phyloP scores from a whole-genome alignment of 257 asterid species.

The Solanum tarapatanum region DNA sequence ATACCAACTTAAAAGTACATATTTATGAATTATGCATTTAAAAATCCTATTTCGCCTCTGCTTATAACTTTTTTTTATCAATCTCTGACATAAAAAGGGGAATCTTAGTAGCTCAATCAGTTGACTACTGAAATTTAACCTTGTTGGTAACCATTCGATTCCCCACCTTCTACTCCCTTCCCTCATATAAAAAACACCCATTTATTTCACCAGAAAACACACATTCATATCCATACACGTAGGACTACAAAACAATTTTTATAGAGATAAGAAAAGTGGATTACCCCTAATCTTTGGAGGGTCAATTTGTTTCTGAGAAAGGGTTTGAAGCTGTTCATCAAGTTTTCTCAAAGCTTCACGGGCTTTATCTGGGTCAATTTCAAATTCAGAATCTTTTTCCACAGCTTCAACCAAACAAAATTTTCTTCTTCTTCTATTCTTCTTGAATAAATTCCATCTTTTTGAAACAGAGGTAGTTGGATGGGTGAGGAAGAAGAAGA shows the following conservation, averaged over 20 bases:
- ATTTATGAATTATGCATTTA: no score
- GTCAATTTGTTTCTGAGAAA: conserved; percentile 27
- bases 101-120: background rate
- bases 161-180: background rate
- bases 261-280: background rate
- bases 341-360: conserved; percentile 75
- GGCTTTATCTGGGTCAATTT: conserved; percentile 58
- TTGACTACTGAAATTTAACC: background rate
- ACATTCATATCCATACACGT: background rate
- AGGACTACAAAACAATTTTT: background rate
- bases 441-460: background rate
- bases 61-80: no score
- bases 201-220: background rate
- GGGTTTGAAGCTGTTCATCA: conserved; percentile 57
- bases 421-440: background rate
- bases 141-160: background rate
- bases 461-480: background rate
- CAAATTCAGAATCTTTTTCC: conserved; percentile 57
- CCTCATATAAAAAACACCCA: background rate
- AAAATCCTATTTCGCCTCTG: no score
- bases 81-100: no score
- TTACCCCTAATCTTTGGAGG: conserved; percentile 51
- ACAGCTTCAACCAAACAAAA: conserved; percentile 6
- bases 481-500: background rate
- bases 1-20: no score